Percentiles rank a stretch among this genome's conserved stretches.
These are phyloP conservation scores for Fragosphaeria purpurea DNA, from an alignment of 2,329 filamentous ascomycete genomes.

Conservation along the genomic window DNA sequence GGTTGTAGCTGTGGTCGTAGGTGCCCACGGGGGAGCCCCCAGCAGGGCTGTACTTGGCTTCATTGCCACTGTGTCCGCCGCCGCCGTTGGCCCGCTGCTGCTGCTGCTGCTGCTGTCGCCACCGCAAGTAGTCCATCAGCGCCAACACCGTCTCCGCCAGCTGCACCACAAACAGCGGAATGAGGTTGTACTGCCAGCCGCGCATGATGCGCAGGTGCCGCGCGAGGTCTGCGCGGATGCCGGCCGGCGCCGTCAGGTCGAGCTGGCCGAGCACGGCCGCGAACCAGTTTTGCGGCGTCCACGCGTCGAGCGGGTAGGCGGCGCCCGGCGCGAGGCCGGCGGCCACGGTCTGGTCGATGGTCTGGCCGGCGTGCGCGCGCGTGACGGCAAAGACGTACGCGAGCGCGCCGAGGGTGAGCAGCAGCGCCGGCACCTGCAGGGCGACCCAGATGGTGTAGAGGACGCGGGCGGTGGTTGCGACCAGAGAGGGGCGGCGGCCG, in stretches of 20 bases:
- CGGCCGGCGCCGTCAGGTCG: constrained; percentile 15
- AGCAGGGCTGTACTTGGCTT: no score
- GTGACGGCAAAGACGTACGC: constrained; percentile 27
- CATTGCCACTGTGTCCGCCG: no score
- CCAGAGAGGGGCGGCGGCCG: neutral
- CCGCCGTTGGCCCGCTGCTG: no score
- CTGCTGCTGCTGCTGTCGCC: neutral
- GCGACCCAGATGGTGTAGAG: constrained; percentile 26
- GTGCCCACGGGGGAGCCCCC: no score
- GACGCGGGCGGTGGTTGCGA: neutral
- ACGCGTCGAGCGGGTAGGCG: constrained; percentile 21
- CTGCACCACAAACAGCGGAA: constrained; percentile 18
- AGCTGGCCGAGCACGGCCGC: constrained; percentile 21
- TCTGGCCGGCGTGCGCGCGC: constrained; percentile 19
- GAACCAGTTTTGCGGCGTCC: constrained; percentile 32
- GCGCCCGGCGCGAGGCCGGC: constrained; percentile 9
- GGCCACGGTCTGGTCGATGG: constrained; percentile 21
- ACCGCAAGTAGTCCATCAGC: constrained; percentile 5
- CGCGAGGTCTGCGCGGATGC: constrained; percentile 16
- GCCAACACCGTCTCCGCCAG: constrained; percentile 12
- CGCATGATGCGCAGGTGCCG: constrained; percentile 21
- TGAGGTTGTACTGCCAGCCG: constrained; percentile 28
- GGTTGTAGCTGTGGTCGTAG: no score
- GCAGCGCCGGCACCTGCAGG: constrained; percentile 22
- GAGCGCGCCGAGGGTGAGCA: constrained; percentile 27